Conservation (phyloP, 2,329 filamentous ascomycete species). For the Mycocentrospora acerina region DNA sequence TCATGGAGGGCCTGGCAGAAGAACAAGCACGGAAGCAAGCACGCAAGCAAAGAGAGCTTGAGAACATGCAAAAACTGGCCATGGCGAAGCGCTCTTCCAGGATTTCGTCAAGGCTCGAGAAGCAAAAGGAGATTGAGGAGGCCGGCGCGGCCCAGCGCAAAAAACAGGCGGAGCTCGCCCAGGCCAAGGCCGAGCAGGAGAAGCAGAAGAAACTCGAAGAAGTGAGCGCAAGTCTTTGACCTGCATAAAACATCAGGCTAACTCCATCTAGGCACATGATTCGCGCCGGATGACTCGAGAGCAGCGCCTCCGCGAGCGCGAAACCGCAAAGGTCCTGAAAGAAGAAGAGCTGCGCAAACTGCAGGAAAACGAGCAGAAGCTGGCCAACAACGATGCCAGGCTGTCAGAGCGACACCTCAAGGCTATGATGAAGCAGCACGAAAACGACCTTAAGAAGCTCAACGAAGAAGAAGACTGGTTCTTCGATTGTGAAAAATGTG, state of each 20-base stretch:
- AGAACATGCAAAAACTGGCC: constrained; percentile 83
- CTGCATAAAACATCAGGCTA: constrained; percentile 12
- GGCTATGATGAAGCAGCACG: constrained; percentile 76
- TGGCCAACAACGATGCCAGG: constrained; percentile 49
- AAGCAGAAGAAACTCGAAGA: constrained; percentile 66
- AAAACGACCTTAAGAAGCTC: constrained; percentile 73
- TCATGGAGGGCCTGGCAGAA: constrained; percentile 75
- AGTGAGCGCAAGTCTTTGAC: constrained; percentile 36
- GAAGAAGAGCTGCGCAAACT: constrained; percentile 80
- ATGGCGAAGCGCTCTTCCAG: constrained; percentile 91
- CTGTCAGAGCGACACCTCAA: constrained; percentile 79
- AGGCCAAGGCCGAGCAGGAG: constrained; percentile 61
- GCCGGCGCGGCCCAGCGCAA: constrained; percentile 69
- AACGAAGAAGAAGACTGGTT: constrained; percentile 78
- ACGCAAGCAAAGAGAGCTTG: constrained; percentile 77
- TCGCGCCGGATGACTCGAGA: constrained; percentile 81
- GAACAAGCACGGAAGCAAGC: constrained; percentile 68
- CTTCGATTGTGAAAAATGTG: constrained; percentile 89
- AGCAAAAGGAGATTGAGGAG: constrained; percentile 72
- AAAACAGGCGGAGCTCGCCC: constrained; percentile 63
- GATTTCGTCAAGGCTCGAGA: constrained; percentile 78
- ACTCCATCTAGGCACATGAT: constrained; percentile 64
- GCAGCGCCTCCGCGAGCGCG: constrained; percentile 80
- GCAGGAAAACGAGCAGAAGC: constrained; percentile 70
- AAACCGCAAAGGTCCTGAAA: constrained; percentile 77